phyloP scores from a whole-genome alignment of 305 asterid genomes.

The Fraxinus greggii region DNA sequence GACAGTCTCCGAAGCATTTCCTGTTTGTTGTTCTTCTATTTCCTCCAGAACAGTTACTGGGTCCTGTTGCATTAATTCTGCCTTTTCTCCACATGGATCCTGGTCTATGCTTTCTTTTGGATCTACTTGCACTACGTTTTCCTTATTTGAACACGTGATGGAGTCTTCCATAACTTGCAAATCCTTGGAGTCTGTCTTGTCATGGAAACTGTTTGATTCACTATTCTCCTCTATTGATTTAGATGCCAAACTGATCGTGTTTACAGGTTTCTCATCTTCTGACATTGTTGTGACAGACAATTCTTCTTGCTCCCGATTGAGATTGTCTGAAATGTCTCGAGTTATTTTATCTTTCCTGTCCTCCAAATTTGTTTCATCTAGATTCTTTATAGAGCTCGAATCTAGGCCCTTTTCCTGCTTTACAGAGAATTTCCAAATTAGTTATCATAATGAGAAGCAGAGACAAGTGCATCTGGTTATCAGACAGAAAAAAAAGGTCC shows the following conservation, averaged over 20 bases:
- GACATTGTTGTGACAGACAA: slow-evolving; percentile 21
- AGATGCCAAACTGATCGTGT: slow-evolving; percentile 29
- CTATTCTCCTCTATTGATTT: slow-evolving; percentile 25
- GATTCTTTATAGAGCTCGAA: neutral
- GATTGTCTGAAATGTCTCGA: slow-evolving; percentile 17
- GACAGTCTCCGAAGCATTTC: slow-evolving; percentile 19
- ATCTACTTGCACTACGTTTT: slow-evolving; percentile 22
- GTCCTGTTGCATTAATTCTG: slow-evolving; percentile 19
- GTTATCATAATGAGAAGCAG: slow-evolving; percentile 19
- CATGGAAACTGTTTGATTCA: slow-evolving; percentile 21
- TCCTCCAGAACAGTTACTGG: slow-evolving; percentile 15
- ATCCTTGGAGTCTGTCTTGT: slow-evolving; percentile 25
- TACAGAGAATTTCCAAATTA: neutral
- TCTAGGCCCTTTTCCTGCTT: neutral
- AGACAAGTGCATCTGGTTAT: neutral
- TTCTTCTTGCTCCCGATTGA: slow-evolving; percentile 27
- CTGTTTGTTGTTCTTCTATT: slow-evolving; percentile 22
- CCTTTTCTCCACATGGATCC: slow-evolving; percentile 23
- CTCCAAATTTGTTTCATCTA: slow-evolving; percentile 23
- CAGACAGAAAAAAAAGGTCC: neutral
- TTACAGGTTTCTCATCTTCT: slow-evolving; percentile 31
- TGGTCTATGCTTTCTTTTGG: slow-evolving; percentile 22
- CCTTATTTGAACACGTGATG: slow-evolving; percentile 19
- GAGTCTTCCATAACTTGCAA: slow-evolving; percentile 21
- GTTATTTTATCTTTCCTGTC: slow-evolving; percentile 34